phyloP scores from a whole-genome alignment of 192 early-diverging fungal genomes.

The Coemansia sp. region DNA sequence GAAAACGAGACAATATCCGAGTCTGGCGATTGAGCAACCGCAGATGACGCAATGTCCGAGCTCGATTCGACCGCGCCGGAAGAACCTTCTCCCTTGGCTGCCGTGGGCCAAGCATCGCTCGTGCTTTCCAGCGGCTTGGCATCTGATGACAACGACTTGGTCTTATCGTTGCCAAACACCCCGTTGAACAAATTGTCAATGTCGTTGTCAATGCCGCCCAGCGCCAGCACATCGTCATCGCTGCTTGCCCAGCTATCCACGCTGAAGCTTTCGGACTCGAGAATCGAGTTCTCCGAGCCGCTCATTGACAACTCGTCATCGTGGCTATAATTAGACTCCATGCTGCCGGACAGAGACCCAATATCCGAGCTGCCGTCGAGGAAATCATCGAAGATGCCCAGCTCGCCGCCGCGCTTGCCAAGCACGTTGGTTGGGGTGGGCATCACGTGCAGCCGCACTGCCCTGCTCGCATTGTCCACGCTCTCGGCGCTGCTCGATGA shows the following conservation, averaged over 20 bases:
- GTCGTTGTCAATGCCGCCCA: conserved; percentile 18
- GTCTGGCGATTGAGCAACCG: neutral
- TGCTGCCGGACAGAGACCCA: too few species aligned
- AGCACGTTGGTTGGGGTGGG: conserved; percentile 3
- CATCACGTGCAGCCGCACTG: conserved; percentile 4
- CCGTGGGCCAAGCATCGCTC: too few species aligned
- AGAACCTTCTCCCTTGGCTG: too few species aligned
- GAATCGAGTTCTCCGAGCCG: neutral
- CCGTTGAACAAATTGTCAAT: neutral
- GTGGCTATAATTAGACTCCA: too few species aligned
- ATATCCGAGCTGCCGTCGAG: neutral
- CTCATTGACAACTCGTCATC: neutral
- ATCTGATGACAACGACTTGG: too few species aligned
- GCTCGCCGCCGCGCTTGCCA: neutral
- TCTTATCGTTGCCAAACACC: neutral
- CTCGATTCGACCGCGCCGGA: neutral
- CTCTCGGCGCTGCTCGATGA: neutral
- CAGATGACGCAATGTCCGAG: neutral
- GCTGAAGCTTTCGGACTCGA: neutral
- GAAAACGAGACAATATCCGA: neutral
- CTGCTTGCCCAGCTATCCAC: too few species aligned
- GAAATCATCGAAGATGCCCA: neutral
- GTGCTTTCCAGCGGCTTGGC: too few species aligned
- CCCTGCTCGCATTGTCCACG: neutral
- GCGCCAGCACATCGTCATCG: conserved; percentile 11